phyloP scores from a whole-genome alignment of 2,329 filamentous ascomycete species.

The Daldinia eschscholtzii region DNA sequence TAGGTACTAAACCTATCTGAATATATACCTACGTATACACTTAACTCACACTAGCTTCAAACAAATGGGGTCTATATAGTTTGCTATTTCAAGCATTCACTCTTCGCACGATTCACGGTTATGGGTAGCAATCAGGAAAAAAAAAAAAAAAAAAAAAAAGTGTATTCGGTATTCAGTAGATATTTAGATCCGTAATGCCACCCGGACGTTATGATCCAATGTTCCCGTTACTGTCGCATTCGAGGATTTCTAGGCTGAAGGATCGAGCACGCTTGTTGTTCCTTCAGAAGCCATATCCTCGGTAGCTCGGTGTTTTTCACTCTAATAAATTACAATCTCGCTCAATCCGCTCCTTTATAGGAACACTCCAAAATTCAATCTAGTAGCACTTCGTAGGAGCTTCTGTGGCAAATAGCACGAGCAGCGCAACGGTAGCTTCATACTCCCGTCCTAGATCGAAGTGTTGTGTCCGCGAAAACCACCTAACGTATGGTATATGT shows the following conservation, averaged over 20 bases:
- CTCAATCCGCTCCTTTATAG: not conserved
- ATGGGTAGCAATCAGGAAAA: not conserved
- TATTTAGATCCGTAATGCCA: not conserved
- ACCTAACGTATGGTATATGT: not conserved
- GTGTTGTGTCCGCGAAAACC: constrained; percentile 24
- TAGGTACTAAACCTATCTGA: not conserved
- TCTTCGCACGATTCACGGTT: constrained; percentile 14
- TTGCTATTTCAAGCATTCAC: constrained; percentile 21
- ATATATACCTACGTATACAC: not conserved
- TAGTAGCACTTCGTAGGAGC: not conserved
- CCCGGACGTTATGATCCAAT: not conserved
- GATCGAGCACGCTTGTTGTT: constrained; percentile 23
- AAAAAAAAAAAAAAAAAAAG: not conserved
- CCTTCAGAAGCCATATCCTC: constrained; percentile 15
- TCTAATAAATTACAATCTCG: constrained; percentile 5
- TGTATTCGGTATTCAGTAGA: not conserved
- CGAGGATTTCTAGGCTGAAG: constrained; percentile 12
- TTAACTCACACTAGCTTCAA: not conserved
- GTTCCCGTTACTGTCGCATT: constrained; percentile 13
- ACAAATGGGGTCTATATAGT: not conserved
- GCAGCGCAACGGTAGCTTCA: not conserved
- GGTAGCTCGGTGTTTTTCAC: constrained; percentile 13
- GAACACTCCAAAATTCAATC: not conserved
- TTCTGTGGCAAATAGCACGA: constrained; percentile 7
- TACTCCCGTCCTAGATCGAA: constrained; percentile 3